Conservation (phyloP, 345 rosid species). For the Tarenaya hassleriana region DNA sequence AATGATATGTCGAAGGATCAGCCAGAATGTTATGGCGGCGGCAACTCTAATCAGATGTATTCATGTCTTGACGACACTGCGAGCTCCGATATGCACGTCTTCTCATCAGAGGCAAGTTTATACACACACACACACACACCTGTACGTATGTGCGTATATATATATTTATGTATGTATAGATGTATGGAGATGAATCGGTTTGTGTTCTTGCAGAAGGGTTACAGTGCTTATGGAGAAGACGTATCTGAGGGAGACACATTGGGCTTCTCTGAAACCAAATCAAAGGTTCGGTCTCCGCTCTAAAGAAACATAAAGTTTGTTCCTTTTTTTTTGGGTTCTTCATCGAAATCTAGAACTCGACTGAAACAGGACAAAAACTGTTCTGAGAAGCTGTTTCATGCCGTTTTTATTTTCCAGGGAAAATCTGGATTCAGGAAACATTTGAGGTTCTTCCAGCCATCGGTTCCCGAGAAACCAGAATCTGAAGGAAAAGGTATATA, state of each 20-base stretch:
- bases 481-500: slow-evolving; percentile 36
- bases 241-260: slow-evolving; percentile 31
- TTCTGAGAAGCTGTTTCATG: too few species aligned
- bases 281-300: slow-evolving; percentile 25
- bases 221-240: slow-evolving; percentile 24
- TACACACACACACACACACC: too few species aligned
- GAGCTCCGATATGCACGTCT: slow-evolving; percentile 38
- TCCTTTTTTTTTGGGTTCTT: neutral
- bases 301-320: neutral
- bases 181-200: slow-evolving; percentile 1
- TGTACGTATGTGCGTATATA: neutral
- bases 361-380: too few species aligned
- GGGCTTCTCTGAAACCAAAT: slow-evolving; percentile 42
- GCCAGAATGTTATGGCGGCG: slow-evolving; percentile 11
- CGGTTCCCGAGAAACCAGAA: slow-evolving; percentile 32
- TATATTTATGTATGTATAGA: neutral
- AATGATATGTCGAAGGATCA: slow-evolving; percentile 11
- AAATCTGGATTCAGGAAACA: slow-evolving; percentile 36
- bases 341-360: too few species aligned
- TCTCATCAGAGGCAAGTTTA: slow-evolving; percentile 42
- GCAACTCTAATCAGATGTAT: slow-evolving; percentile 21
- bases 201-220: slow-evolving; percentile 28
- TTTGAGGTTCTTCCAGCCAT: slow-evolving; percentile 37
- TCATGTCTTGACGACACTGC: slow-evolving; percentile 61
- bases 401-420: slow-evolving; percentile 37